Evolutionary conservation across 176 grass and related monocot species (phyloP), one percentile per base, ranked within the genome.

Genomic region (Avena atlantica): DNA sequence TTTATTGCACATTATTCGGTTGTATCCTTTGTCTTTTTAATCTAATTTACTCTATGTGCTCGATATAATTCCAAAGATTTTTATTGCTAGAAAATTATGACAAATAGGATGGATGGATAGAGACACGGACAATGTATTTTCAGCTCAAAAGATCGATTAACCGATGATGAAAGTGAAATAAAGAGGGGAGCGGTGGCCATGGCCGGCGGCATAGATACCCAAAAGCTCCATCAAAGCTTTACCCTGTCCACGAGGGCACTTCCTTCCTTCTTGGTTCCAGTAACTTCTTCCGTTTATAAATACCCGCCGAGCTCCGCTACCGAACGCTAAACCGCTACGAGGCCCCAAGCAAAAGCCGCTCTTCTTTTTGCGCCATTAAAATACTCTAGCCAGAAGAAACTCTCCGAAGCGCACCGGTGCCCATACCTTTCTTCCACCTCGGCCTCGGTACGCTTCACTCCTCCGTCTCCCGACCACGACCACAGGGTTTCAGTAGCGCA

Each of bases 251-350:
- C 76, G 81, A 81, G 68, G 89, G 85, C 76, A 62, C 48, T 80
- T 24, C 36, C 36, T 40, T 15, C 20, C 48, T 61, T 80, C 23
- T 12, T 72, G 37, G 69, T 52, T 25, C 89, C 86, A 21, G 86
- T 70, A 70, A 85, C 85, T 76, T 88, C 89, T 77, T 8, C 82
- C 77, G 4, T 78, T 78, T 91, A 91, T 88, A 91, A 88, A 88
- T 88, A 85, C 15, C 15, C n/a, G 12, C 15, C 77, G n/a, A 84
- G 81, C 60, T 49, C 61, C 89, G 76, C 60, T 80, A 69, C 81
- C 81, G 67, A 81, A 87, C 21, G 76, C 48, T 59, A 36, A 80
- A 76, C 81, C 40, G 58, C 59, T 75, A 75, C 81, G 5, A 17
- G 24, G 56, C 52, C 76, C 85, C 69, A 69, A 24, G 23, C 81